A percentile compares a stretch with the other conserved stretches of the same genome.
Conservation (phyloP, 495 filamentous ascomycete species). For the Articulospora tetracladia region DNA sequence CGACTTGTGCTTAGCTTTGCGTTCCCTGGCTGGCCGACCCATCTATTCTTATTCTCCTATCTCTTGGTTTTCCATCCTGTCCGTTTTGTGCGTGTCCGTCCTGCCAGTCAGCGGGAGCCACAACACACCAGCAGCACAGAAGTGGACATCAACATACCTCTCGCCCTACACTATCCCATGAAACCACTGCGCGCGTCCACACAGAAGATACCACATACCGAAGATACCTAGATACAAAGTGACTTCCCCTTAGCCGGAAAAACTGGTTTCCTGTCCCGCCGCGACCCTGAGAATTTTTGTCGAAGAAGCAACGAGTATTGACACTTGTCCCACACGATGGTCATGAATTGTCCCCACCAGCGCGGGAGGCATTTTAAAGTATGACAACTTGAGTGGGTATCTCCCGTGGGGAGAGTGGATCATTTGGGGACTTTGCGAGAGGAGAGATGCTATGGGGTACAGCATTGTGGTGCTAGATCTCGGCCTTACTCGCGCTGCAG, state of each 20-base stretch:
- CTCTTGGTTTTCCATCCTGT: too few relatives aligned
- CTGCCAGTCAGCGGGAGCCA: neutral
- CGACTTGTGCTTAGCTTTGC: neutral
- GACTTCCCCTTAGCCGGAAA: neutral
- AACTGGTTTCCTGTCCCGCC: neutral
- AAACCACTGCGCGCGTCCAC: neutral
- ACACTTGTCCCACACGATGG: neutral
- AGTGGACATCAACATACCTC: too few relatives aligned
- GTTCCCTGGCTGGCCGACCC: neutral
- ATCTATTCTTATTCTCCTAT: slow-evolving; percentile 1
- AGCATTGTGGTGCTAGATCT: neutral
- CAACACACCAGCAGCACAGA: neutral
- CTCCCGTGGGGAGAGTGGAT: neutral
- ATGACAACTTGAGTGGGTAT: neutral
- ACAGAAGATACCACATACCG: neutral
- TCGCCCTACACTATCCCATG: too few relatives aligned
- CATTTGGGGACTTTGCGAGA: neutral
- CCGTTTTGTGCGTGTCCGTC: neutral
- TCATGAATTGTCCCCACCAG: neutral
- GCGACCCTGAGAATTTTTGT: neutral
- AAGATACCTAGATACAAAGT: neutral
- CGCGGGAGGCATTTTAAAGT: slow-evolving; percentile 9
- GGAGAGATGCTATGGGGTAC: neutral
- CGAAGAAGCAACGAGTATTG: slow-evolving; percentile 4
- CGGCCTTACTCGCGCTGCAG: slow-evolving; percentile 9